phyloP scores from a whole-genome alignment of 768 basidiomycete genomes.

The Leucosporidium creatinivorum region DNA sequence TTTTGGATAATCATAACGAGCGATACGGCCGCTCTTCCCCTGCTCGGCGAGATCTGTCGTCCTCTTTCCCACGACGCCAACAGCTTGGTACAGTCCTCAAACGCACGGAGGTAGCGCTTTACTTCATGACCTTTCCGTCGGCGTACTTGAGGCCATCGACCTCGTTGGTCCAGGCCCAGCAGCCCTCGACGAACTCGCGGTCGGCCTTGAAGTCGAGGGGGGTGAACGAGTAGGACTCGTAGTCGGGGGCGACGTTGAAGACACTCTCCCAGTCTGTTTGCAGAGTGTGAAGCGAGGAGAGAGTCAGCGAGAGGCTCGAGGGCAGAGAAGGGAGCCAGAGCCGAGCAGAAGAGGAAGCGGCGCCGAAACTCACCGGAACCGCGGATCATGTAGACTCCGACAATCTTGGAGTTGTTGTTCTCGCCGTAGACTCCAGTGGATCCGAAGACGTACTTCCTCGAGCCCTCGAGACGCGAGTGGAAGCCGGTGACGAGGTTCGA shows the following conservation, averaged over 20 bases:
- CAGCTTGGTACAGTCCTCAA: too few relatives aligned
- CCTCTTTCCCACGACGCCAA: too few relatives aligned
- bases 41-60: too few relatives aligned
- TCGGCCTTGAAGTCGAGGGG: slow-evolving; percentile 63
- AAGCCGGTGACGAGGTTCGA: slow-evolving; percentile 88
- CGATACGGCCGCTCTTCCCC: too few relatives aligned
- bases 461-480: slow-evolving; percentile 94
- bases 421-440: slow-evolving; percentile 84
- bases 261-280: slow-evolving; percentile 57
- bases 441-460: slow-evolving; percentile 82
- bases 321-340: not conserved
- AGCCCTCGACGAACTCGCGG: slow-evolving; percentile 85
- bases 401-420: slow-evolving; percentile 55
- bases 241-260: slow-evolving; percentile 78
- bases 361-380: slow-evolving; percentile 49
- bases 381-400: slow-evolving; percentile 70
- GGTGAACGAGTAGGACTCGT: slow-evolving; percentile 76
- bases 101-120: too few relatives aligned
- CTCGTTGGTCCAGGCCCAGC: slow-evolving; percentile 88
- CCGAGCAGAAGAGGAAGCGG: slow-evolving; percentile 1
- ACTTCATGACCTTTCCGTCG: slow-evolving; percentile 43
- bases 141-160: slow-evolving; percentile 52
- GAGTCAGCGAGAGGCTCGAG: not conserved
- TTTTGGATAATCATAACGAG: too few relatives aligned
- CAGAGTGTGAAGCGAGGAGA: not conserved